Evolutionary conservation across 495 filamentous ascomycete species (phyloP).

Genomic region (Rostrohypoxylon terebratum): DNA sequence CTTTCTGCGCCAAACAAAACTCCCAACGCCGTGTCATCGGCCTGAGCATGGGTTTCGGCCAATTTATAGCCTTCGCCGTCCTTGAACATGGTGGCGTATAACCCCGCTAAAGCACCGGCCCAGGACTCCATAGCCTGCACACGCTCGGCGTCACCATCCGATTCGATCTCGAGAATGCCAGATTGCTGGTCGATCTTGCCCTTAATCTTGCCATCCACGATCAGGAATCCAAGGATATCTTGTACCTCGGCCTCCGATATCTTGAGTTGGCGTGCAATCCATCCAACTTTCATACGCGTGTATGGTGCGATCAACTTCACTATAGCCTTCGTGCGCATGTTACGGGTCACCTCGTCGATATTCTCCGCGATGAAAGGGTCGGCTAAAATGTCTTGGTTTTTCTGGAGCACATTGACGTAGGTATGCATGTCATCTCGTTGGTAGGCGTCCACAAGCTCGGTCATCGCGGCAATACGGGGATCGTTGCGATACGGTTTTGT

Average conservation of each 20-base stretch:
- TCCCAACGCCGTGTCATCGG: slow-evolving; percentile 18
- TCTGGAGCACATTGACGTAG: slow-evolving; percentile 88
- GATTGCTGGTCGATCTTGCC: slow-evolving; percentile 90
- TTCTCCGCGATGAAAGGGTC: slow-evolving; percentile 99
- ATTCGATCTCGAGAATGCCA: slow-evolving; percentile 84
- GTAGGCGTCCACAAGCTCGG: slow-evolving; percentile 94
- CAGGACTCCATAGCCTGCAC: slow-evolving; percentile 78
- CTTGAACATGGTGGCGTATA: slow-evolving; percentile 74
- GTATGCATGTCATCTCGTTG: slow-evolving; percentile 93
- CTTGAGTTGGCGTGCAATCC: slow-evolving; percentile 86
- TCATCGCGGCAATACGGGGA: slow-evolving; percentile 95
- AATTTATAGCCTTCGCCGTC: slow-evolving; percentile 76
- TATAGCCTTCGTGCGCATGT: slow-evolving; percentile 96
- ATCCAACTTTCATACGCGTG: slow-evolving; percentile 86
- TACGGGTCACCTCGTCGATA: slow-evolving; percentile 98
- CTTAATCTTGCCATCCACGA: slow-evolving; percentile 85
- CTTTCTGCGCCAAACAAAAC: slow-evolving; percentile 14
- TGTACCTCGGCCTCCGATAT: slow-evolving; percentile 87
- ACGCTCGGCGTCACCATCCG: slow-evolving; percentile 77
- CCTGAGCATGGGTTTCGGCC: slow-evolving; percentile 22
- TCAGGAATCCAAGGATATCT: slow-evolving; percentile 92
- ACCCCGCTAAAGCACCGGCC: slow-evolving; percentile 71
- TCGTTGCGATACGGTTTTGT: slow-evolving; percentile 99
- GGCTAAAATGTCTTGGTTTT: slow-evolving; percentile 87
- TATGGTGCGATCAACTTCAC: slow-evolving; percentile 95